A percentile compares a stretch with the other conserved stretches of the same genome.
Conservation (phyloP, 345 rosid genomes). For the Excoecaria cochinchinensis region DNA sequence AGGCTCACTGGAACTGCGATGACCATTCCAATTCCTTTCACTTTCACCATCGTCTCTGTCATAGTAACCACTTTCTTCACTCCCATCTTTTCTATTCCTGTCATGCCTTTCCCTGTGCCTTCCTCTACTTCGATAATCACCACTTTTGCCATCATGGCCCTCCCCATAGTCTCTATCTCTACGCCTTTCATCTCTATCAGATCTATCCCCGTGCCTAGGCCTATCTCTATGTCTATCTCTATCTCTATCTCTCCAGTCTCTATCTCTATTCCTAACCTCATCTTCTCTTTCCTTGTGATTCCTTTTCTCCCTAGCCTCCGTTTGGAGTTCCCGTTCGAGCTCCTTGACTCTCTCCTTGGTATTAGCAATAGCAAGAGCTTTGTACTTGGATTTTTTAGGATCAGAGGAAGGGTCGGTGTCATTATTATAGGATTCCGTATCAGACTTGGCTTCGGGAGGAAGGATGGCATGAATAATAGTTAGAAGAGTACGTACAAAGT, state of each 20-base stretch:
- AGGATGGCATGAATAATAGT: constrained; percentile 81
- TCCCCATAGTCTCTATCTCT: constrained; percentile 10
- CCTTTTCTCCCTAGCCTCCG: constrained; percentile 42
- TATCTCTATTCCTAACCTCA: constrained; percentile 31
- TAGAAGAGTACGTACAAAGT: constrained; percentile 72
- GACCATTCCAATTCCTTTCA: background rate
- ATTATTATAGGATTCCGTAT: constrained; percentile 26
- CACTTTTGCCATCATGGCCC: constrained; percentile 17
- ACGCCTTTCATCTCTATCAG: background rate
- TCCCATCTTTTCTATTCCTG: constrained; percentile 16
- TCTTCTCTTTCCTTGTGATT: constrained; percentile 24
- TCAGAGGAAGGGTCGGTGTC: background rate
- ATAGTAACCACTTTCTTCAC: background rate
- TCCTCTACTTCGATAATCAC: constrained; percentile 16
- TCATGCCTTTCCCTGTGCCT: constrained; percentile 12
- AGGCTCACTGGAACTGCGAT: constrained; percentile 8
- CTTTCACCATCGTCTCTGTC: constrained; percentile 11
- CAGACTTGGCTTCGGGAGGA: constrained; percentile 50
- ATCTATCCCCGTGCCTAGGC: constrained; percentile 22
- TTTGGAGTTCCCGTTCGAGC: constrained; percentile 59
- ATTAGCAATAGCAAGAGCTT: constrained; percentile 63
- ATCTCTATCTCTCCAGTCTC: no score
- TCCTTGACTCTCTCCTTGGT: constrained; percentile 65
- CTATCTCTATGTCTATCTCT: constrained; percentile 30
- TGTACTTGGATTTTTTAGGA: constrained; percentile 1